These are phyloP conservation scores for Lotmaria passim DNA, from an alignment of 208 protist genomes.

Conservation along the genomic window DNA sequence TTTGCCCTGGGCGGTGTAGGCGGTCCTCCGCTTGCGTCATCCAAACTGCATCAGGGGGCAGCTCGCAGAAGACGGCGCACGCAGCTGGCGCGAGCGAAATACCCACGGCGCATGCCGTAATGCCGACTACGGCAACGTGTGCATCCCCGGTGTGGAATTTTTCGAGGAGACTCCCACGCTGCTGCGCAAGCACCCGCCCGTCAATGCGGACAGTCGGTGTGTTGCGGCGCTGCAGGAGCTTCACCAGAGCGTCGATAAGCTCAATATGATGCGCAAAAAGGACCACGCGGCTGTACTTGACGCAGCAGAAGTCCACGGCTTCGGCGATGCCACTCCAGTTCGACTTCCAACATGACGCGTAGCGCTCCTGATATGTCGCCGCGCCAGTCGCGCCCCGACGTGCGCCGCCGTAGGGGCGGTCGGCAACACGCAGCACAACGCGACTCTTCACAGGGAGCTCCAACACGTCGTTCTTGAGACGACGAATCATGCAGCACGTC, in stretches of 20 bases:
- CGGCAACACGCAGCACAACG: constrained; percentile 61
- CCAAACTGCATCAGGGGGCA: constrained; percentile 80
- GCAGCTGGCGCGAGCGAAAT: constrained; percentile 69
- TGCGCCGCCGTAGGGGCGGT: not conserved
- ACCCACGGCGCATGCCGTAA: constrained; percentile 80
- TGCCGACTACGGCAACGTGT: constrained; percentile 69
- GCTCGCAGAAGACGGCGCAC: constrained; percentile 84
- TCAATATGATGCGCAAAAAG: constrained; percentile 82
- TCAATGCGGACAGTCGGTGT: constrained; percentile 65
- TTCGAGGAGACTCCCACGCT: constrained; percentile 40
- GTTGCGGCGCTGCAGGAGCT: constrained; percentile 28
- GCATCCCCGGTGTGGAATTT: constrained; percentile 49
- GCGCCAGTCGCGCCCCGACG: not conserved
- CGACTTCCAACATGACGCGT: constrained; percentile 56
- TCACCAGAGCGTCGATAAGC: constrained; percentile 52
- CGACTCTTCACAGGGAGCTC: constrained; percentile 78
- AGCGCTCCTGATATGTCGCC: constrained; percentile 60
- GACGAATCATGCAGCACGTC: constrained; percentile 62
- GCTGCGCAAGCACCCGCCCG: constrained; percentile 47
- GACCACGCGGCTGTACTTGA: constrained; percentile 67
- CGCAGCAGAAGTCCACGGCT: constrained; percentile 58
- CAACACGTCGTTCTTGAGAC: constrained; percentile 73
- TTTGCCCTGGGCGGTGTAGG: constrained; percentile 78
- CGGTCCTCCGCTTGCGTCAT: constrained; percentile 86
- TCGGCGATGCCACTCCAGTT: constrained; percentile 67